Evolutionary conservation across 768 basidiomycete genomes (phyloP), one percentile per base, ranked within the genome.

Genomic region (Rickenella mellea): DNA sequence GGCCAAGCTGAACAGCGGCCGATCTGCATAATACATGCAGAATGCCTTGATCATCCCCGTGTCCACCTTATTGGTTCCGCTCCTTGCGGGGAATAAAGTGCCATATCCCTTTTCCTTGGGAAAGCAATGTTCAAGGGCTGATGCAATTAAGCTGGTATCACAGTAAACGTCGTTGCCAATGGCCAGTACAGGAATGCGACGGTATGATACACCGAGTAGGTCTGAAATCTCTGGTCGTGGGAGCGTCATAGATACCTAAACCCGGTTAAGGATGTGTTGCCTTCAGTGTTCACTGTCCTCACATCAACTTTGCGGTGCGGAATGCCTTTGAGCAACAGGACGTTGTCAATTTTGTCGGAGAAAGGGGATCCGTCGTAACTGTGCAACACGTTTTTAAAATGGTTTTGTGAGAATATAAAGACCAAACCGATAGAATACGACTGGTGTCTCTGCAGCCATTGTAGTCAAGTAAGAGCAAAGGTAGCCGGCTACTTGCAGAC

Each of bases 81-180:
- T 73, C n/a, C 63, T 53, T 3, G 49, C 48, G 7, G 75, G 75
- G 52, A 74, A 75, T 6, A 76, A 53, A 10, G 71, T 69, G 4
- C 61, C 64, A 55, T 69, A 68, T 33, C 70, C 71, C 26, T 59
- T 51, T n/a, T 66, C 58, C 24, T 65, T n/a, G 19, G 74, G 73
- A 52, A 76, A 78, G 11, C 69, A 70, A 35, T 70, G 67, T 48
- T 80, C 78, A 14, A 80, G 65, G 2, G 60, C 65, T 17, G 66
- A 53, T 10, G 64, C 66, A 39, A 78, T 76, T 48, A 78, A 59
- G 42, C 66, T 70, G 61, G 73, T 76, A 55, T 78, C 76, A 51
- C 72, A 75, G 55, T 76, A 78, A 2, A 79, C 61, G 50, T 79
- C 76, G 49, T 71, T 73, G 11, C 76, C 77, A 32, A 80, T 73